Percentiles rank a stretch among this genome's conserved stretches.
phyloP scores from a whole-genome alignment of 1,284 basidiomycete species.

The Pyrrhoderma lamaoense region DNA sequence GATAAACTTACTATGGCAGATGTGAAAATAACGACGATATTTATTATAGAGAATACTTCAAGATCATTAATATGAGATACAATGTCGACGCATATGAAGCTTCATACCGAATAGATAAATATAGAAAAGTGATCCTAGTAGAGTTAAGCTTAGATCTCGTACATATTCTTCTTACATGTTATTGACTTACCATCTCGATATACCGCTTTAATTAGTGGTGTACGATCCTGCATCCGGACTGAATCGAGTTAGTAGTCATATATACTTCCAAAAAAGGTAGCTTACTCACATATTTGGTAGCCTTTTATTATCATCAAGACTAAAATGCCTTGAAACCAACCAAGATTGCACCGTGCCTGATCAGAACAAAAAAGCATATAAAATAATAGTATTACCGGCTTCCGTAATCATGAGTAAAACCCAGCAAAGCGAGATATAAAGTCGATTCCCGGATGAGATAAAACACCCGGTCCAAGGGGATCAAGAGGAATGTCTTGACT shows the following conservation, averaged over 20 bases:
- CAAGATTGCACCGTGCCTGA: too few relatives aligned
- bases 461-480: conserved; percentile 2
- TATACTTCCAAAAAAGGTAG: background rate
- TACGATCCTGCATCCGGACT: conserved; percentile 4
- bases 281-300: background rate
- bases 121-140: conserved; percentile 2
- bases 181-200: conserved; percentile 8
- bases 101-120: conserved; percentile 2
- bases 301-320: background rate
- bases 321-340: background rate
- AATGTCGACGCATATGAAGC: background rate
- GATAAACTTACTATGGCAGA: background rate
- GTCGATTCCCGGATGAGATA: background rate
- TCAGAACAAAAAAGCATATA: background rate
- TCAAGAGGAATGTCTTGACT: background rate
- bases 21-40: background rate
- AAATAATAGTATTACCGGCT: background rate
- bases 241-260: background rate
- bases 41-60: background rate
- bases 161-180: background rate
- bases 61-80: background rate
- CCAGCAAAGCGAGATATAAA: conserved; percentile 5
- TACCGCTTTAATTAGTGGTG: conserved; percentile 3
- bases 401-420: conserved; percentile 8
- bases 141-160: background rate